Conservation (phyloP, 345 rosid species). For the Balakata baccata region DNA sequence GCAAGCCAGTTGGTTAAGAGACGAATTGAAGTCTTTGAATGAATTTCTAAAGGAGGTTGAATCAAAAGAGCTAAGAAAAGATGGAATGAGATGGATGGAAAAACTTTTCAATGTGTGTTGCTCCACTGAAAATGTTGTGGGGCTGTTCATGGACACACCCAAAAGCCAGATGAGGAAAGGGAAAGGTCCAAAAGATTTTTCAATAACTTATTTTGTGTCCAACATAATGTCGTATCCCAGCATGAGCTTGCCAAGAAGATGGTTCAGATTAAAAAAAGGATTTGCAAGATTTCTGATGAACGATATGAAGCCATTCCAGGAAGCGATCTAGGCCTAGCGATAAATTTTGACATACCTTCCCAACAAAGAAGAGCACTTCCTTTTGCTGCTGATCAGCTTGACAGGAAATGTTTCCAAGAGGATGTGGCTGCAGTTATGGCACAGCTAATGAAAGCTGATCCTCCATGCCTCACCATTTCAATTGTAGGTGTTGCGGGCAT, state of each 20-base stretch:
- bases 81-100: background rate
- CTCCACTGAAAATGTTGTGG: conserved; percentile 2
- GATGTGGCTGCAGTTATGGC: no score
- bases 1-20: conserved; percentile 3
- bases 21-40: background rate
- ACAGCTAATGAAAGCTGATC: background rate
- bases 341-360: no score
- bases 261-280: background rate
- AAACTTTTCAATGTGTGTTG: background rate
- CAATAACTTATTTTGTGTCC: background rate
- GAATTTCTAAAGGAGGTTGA: background rate
- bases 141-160: background rate
- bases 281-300: background rate
- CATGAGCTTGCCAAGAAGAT: background rate
- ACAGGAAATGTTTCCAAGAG: no score
- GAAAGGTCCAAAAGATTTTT: background rate
- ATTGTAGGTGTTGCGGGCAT: no score
- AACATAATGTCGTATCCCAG: background rate
- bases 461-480: no score
- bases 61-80: background rate
- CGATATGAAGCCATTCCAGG: background rate
- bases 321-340: no score
- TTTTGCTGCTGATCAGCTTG: no score
- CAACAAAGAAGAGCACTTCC: no score
- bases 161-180: background rate